Evolutionary conservation across 2,329 filamentous ascomycete species (phyloP), one percentile per base, ranked within the genome.

Genomic region (Drechslerella dactyloides): DNA sequence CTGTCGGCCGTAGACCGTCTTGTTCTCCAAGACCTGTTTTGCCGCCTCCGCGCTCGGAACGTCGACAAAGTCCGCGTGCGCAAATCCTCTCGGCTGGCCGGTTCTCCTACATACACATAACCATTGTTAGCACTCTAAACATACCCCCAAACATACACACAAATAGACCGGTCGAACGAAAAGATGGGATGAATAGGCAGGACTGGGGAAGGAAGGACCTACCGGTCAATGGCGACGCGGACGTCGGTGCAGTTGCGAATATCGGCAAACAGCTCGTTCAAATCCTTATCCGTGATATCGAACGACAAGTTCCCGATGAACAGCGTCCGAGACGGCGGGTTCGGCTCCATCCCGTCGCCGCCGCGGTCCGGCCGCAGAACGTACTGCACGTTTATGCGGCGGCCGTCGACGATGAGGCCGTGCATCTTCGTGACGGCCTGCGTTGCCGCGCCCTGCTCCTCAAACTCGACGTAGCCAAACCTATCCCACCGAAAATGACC

Each of bases 291-390:
- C 7, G 89, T 90, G 82, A 93, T 89, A 81, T 96, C 90, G 78
- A 90, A 94, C 10, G 90, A 87, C 80, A 96, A 86, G 82, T 94
- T 94, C 75, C 91, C 91, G 75, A 96, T 85, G 82, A 89, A 96
- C 35, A 96, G 81, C 1, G 88, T 90, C 77, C 84, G 86, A 57
- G 85, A 84, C 1, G 87, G 87, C 44, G 81, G 75, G 76, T 82
- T 82, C 11, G 35, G 13, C 35, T 59, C 73, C 10, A 40, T 13
- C 44, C 17, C 33, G 51, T 73, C 59, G 59, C 73, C 73, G 57
- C 73, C 77, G 54, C 76, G 77, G 56, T 74, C 74, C 56, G 75
- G 78, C 58, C 76, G 77, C 44, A 77, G 75, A 74, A 87, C 84
- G 78, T 83, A 89, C 76, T 89, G 85, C 56, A 89, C 85, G 24